These are phyloP conservation scores for Inonotus obliquus DNA, from an alignment of 1,284 basidiomycete species.

Conservation along the genomic window DNA sequence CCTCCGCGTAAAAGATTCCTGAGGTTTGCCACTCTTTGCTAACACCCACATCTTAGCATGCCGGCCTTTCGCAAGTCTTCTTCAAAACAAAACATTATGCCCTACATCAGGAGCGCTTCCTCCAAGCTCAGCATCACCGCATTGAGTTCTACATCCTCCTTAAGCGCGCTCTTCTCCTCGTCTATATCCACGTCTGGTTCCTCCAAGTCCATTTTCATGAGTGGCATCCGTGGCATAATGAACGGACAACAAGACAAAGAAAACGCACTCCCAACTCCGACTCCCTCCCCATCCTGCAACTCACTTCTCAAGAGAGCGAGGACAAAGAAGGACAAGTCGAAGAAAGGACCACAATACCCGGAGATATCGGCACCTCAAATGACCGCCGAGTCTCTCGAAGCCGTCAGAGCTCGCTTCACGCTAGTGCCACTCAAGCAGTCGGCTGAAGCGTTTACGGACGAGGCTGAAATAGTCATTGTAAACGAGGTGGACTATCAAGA, in stretches of 20 bases:
- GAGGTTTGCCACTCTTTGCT: background rate
- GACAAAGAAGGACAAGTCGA: background rate
- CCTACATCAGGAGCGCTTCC: conserved; percentile 12
- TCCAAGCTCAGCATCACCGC: conserved; percentile 14
- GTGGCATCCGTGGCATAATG: conserved; percentile 1
- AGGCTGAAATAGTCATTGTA: conserved; percentile 5
- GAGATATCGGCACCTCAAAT: conserved; percentile 15
- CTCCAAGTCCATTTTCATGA: conserved; percentile 9
- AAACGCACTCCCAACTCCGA: background rate
- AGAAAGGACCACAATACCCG: background rate
- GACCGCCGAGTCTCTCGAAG: conserved; percentile 11
- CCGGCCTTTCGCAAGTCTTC: conserved; percentile 12
- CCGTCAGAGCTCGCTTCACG: conserved; percentile 11
- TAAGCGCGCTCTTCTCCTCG: conserved; percentile 11
- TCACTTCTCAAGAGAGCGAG: background rate
- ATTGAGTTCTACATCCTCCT: conserved; percentile 14
- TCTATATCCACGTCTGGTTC: background rate
- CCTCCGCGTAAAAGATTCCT: background rate
- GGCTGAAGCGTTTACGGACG: background rate
- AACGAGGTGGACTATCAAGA: conserved; percentile 1
- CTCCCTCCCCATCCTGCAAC: background rate
- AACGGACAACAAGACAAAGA: background rate
- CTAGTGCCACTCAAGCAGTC: conserved; percentile 13
- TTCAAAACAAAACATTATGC: conserved; percentile 1
- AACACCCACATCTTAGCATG: conserved; percentile 1